phyloP scores from a whole-genome alignment of 23 red algal species.

The Pyropia yezoensis region DNA sequence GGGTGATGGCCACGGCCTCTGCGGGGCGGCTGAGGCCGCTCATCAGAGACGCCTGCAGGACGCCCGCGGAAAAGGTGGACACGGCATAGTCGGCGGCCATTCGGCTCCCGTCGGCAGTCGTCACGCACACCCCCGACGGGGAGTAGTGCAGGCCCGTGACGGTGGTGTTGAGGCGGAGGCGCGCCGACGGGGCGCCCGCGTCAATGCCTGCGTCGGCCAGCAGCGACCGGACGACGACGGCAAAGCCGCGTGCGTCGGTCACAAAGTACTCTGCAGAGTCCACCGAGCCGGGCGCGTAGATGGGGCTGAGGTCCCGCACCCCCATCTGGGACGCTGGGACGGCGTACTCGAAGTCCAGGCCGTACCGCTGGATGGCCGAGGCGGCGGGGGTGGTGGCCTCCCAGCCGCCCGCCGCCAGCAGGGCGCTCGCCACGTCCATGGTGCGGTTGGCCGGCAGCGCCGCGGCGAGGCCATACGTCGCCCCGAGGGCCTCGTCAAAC shows the following conservation, averaged over 20 bases:
- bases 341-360: slow-evolving; percentile 34
- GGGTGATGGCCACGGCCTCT: slow-evolving; percentile 3
- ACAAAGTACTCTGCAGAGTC: slow-evolving; percentile 16
- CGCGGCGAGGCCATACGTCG: not conserved
- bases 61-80: slow-evolving; percentile 22
- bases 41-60: slow-evolving; percentile 18
- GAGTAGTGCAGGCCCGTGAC: slow-evolving; percentile 7
- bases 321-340: slow-evolving; percentile 7
- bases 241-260: slow-evolving; percentile 12
- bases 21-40: not conserved
- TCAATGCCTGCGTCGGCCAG: slow-evolving; percentile 15
- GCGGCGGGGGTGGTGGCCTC: slow-evolving; percentile 7
- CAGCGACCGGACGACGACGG: slow-evolving; percentile 1
- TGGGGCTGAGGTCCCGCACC: slow-evolving; percentile 4
- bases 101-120: not conserved
- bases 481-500: slow-evolving; percentile 9
- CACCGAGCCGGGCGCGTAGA: slow-evolving; percentile 14
- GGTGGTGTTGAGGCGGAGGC: slow-evolving; percentile 10
- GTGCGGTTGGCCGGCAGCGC: not conserved
- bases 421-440: slow-evolving; percentile 7
- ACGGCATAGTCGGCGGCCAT: slow-evolving; percentile 12
- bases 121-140: slow-evolving; percentile 4
- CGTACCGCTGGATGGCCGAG: slow-evolving; percentile 8
- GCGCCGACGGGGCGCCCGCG: not conserved
- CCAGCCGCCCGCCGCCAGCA: slow-evolving; percentile 11